Evolutionary conservation across 2,329 filamentous ascomycete species (phyloP), one percentile per base, ranked within the genome.

Genomic region (Phialocephala sp.): DNA sequence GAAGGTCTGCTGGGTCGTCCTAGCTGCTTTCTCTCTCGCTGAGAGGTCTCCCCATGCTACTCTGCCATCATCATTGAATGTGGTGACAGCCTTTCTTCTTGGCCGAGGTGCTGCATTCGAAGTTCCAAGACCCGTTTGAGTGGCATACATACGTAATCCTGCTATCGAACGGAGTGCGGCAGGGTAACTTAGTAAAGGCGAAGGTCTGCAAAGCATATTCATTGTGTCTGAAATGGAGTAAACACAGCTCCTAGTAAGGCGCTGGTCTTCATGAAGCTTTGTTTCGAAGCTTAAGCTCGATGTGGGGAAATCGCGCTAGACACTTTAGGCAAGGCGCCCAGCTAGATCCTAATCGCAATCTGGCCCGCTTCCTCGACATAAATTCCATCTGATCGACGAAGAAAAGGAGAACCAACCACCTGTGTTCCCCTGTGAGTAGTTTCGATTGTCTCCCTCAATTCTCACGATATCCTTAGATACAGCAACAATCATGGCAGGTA

Each of bases 1-100:
- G 81, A 97, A 90, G 18, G 90, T 91, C 78, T 97, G 94, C 78
- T 97, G 94, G 0, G 92, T 94, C 9, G 93, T 91, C 45, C 94
- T 87, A 27, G 90, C 91, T 2, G 89, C 88, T 78, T 97, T 97
- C 77, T 97, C 94, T 57, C 81, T 81, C 0, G 80, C 81, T 0
- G 89, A 93, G 2, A 98, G 85, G 62, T 95, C 84, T 2, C 82
- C 84, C 94, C 94, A 98, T 4, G 88, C 87, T 1, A 97, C 88
- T 69, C 85, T 84, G 8, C 94, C 94, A 74, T 93, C 91, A 72
- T 97, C 94, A 72, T 93, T 95, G 74, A 94, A 89, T 0, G 94
- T 86, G 0, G 93, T 97, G 32, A 97, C 88, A 45, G 88, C 84
- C 74, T 86, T 89, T 62, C 92, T 85, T 69, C 84, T 86, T 32